Percentiles rank a stretch among this genome's conserved stretches.
Evolutionary conservation across 2,329 filamentous ascomycete species (phyloP).

Genomic region (Colletotrichum sp.): DNA sequence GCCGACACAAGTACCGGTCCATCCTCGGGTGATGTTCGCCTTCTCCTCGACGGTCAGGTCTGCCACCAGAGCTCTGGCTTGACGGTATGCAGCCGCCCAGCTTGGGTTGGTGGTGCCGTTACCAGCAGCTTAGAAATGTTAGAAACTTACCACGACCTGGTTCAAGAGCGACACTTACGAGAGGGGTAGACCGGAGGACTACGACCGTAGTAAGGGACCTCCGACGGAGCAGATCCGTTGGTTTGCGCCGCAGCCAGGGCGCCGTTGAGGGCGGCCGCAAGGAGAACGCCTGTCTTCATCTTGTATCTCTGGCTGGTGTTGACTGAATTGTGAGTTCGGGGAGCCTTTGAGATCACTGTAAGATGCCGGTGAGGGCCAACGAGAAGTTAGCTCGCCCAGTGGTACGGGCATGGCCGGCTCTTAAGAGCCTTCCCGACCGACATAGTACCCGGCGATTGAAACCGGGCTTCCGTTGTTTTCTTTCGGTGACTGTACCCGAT

Average conservation of each 20-base stretch:
- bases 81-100: slow-evolving; percentile 64
- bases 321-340: neutral
- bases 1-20: slow-evolving; percentile 39
- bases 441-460: neutral
- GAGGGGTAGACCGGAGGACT: slow-evolving; percentile 13
- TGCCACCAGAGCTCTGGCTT: slow-evolving; percentile 59
- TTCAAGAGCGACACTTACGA: neutral
- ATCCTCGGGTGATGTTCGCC: slow-evolving; percentile 47
- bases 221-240: slow-evolving; percentile 3
- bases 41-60: slow-evolving; percentile 72
- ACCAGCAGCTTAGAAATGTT: neutral
- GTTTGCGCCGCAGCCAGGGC: neutral
- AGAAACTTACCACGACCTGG: no score
- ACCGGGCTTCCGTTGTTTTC: neutral
- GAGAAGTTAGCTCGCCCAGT: accelerated
- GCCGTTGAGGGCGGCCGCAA: neutral
- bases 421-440: neutral
- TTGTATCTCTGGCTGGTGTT: neutral
- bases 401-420: neutral
- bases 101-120: neutral
- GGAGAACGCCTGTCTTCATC: neutral
- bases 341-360: neutral
- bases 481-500: neutral
- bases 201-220: slow-evolving; percentile 11
- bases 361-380: neutral